Evolutionary conservation across 2,329 filamentous ascomycete genomes (phyloP), one percentile per base, ranked within the genome.

Genomic region (Aspergillus sclerotialis): DNA sequence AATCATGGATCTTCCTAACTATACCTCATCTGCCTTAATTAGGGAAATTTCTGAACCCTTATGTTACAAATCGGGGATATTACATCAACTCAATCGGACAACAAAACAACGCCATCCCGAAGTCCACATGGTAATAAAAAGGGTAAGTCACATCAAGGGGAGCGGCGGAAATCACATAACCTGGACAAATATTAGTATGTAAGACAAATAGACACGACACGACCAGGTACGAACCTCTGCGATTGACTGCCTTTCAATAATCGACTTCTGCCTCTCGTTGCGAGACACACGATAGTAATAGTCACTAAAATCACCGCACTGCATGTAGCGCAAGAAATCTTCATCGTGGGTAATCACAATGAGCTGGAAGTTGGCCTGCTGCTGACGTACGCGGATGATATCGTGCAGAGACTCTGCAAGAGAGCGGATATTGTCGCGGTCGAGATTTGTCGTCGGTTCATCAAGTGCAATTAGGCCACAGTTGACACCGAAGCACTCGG

Each of bases 261-360:
- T 76, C 43, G 84, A 94, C 59, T 94, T 90, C 66, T 95, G 89
- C 50, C 76, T 78, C 49, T 83, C 78, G 55, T 94, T 84, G 33
- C 92, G 73, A 42, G 76, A 82, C 8, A 98, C 84, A 4, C 88
- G 78, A 64, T 84, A 96, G 59, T 95, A 98, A 45, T 82, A 79
- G 61, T 96, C 92, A 44, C 83, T 85, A 56, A 94, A 96, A 48
- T 98, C 90, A 15, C 80, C 82, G 59, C 88, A 94, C 48, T 88
- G 81, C 92, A 98, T 98, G 54, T 88, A 79, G 35, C 83, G 76
- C 55, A 98, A 57, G 53, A 98, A 98, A 53, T 94, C 87, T 65
- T 96, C 93, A 64, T 98, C 92, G 70, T 98, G 92, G 4, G 92
- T 98, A 60, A 98, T 98, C 53, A 98, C 86, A 55, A 98, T 92